Base-by-base conservation (phyloP, 1,284 basidiomycete species). In the Naganishia sp. region DNA sequence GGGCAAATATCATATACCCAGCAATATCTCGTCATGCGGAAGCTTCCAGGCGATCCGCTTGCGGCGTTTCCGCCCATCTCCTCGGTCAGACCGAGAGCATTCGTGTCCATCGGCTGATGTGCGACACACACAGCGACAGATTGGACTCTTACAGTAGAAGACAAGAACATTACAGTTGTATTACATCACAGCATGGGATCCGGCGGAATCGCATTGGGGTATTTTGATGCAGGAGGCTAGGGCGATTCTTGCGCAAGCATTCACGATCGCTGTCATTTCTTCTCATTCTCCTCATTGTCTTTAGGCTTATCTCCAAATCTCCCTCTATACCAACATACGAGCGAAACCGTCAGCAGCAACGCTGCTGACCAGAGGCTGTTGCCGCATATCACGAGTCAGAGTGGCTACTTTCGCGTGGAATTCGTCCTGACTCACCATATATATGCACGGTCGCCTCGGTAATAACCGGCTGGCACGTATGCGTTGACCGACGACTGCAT, bases 1-100 rank as follows among this genome's bases (percentile, higher is more conserved):
- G 78, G 77, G 7, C 67, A 74, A 25, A 41, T 80, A 31, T 71
- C 73, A 2, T 79, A 77, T 67, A 76, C 75, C 10, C 72, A 78
- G 35, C 71, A 72, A 18, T 67, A 68, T 47, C 66, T 80, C 7
- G 73, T 73, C 2, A 74, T 79, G 72, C 73, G 73, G 52, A 71
- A 72, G 11, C 64, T 67, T 6, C 62, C 63, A 7, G 73, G 76
- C 17, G 54, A 66, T 21, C 64, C 65, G n/a, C 46, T 69, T 21
- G 67, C 68, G 3, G 68, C 51, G 6, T 69, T 69, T 41, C 68
- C 68, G 18, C 41, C 47, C 23, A 46, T 69, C 5, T 35, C 64
- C 18, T 45, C 45, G 9, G 68, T 69, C n/a, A 65, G 46, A 21
- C 60, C 65, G 3, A 41, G 68, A 41, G 32, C 52, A 23, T 17